Percentiles rank a stretch among this genome's conserved stretches.
These are phyloP conservation scores for Fragaria nilgerrensis DNA, from an alignment of 306 rosid genomes.

Conservation along the genomic window DNA sequence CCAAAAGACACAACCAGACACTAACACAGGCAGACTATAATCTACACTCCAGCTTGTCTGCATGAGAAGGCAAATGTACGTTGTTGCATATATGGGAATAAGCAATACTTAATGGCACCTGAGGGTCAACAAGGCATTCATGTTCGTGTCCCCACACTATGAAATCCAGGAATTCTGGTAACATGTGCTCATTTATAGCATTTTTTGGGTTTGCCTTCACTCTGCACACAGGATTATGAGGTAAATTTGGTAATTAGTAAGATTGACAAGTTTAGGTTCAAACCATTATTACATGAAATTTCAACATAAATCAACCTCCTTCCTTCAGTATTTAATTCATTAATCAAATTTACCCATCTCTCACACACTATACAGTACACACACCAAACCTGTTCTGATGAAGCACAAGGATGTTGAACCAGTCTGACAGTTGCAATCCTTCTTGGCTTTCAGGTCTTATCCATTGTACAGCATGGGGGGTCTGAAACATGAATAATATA, in stretches of 20 bases:
- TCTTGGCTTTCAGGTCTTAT: conserved; percentile 96
- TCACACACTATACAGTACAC: conserved; percentile 15
- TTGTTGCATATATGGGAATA: neutral
- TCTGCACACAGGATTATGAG: conserved; percentile 46
- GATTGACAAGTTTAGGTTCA: neutral
- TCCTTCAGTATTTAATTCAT: neutral
- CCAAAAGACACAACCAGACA: neutral
- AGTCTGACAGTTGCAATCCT: conserved; percentile 77
- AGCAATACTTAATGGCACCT: conserved; percentile 40
- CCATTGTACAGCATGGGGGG: conserved; percentile 99
- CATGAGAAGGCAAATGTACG: neutral
- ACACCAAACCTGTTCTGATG: conserved; percentile 90
- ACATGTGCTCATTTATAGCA: conserved; percentile 95
- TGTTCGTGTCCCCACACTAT: conserved; percentile 99
- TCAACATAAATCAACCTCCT: conserved; percentile 16
- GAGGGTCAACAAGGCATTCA: conserved; percentile 95
- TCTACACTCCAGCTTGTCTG: neutral
- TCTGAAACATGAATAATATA: conserved; percentile 51
- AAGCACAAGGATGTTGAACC: conserved; percentile 97
- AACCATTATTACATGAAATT: conserved; percentile 10
- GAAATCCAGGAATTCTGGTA: conserved; percentile 94
- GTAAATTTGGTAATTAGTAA: neutral
- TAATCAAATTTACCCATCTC: conserved; percentile 4
- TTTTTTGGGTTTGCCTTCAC: conserved; percentile 97
- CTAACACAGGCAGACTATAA: neutral